Evolutionary conservation across 2,329 filamentous ascomycete genomes (phyloP).

Genomic region (Chrysoporthe puriensis): DNA sequence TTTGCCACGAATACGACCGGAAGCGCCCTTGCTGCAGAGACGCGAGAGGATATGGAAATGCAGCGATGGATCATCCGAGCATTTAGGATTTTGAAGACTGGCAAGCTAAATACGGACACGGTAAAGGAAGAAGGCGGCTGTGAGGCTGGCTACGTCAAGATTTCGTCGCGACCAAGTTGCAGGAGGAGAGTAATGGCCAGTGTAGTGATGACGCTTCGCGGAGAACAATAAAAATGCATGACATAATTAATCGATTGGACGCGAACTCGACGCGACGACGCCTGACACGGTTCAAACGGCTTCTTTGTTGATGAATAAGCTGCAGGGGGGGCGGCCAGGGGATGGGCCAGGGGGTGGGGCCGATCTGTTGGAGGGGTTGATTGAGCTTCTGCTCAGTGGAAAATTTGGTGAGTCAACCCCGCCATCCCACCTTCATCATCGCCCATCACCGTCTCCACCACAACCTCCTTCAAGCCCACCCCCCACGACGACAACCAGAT

Average conservation of each 20-base stretch:
- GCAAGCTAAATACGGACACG: neutral
- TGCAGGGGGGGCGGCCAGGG: neutral
- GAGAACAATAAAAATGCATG: neutral
- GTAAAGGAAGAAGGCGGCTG: neutral
- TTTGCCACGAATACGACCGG: conserved; percentile 13
- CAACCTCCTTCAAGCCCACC: neutral
- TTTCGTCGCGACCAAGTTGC: neutral
- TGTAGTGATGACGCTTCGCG: neutral
- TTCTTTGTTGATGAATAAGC: neutral
- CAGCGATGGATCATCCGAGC: neutral
- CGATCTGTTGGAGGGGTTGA: conserved; percentile 6
- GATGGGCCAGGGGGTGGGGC: neutral
- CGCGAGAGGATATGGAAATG: too few species aligned
- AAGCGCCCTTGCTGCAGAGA: neutral
- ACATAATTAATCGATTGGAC: conserved; percentile 21
- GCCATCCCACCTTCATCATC: conserved; percentile 2
- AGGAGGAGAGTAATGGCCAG: too few species aligned
- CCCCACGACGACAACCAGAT: neutral
- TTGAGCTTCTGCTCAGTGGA: neutral
- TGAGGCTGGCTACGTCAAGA: neutral
- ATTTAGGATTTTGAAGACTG: neutral
- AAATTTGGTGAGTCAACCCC: conserved; percentile 12
- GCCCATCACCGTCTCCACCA: neutral
- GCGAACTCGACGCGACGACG: conserved; percentile 15
- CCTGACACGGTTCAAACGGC: neutral